Conservation (phyloP, 2,329 filamentous ascomycete genomes). For the Pestalotiopsis sp. region DNA sequence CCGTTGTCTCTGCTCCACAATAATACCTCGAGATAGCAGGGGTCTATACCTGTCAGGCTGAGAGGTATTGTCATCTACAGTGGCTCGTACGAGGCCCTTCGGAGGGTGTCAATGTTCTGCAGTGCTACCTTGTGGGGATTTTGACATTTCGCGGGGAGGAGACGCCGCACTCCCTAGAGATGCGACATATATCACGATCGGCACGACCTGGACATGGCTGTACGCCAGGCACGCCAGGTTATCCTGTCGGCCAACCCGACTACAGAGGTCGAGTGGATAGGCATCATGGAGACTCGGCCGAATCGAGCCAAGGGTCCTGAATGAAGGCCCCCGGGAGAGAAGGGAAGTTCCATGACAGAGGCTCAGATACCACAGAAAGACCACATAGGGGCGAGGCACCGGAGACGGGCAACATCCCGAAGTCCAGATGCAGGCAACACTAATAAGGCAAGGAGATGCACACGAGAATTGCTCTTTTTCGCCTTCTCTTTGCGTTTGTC, state of each 20-base stretch:
- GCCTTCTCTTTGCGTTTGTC: conserved; percentile 2
- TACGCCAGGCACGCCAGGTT: neutral
- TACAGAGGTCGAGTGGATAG: neutral
- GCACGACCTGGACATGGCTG: conserved; percentile 1
- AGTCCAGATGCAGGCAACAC: neutral
- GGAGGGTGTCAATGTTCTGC: neutral
- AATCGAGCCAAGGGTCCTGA: neutral
- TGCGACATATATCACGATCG: conserved; percentile 1
- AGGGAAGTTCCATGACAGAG: neutral
- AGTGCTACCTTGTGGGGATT: conserved; percentile 11
- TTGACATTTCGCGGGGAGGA: conserved; percentile 8
- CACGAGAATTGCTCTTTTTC: conserved; percentile 5
- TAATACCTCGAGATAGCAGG: conserved; percentile 1
- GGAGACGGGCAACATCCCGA: conserved; percentile 1
- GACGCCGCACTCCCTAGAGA: neutral
- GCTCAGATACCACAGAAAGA: neutral
- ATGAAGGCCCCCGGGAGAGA: neutral
- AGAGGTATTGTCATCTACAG: neutral
- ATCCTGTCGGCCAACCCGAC: conserved; percentile 5
- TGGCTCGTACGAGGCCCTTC: neutral
- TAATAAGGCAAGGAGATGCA: conserved; percentile 9
- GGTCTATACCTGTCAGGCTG: conserved; percentile 1
- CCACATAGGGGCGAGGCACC: neutral
- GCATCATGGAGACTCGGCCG: conserved; percentile 1
- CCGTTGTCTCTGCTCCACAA: neutral